Base-by-base conservation (phyloP, 2,329 filamentous ascomycete species). In the Cladobotryum mycophilum region DNA sequence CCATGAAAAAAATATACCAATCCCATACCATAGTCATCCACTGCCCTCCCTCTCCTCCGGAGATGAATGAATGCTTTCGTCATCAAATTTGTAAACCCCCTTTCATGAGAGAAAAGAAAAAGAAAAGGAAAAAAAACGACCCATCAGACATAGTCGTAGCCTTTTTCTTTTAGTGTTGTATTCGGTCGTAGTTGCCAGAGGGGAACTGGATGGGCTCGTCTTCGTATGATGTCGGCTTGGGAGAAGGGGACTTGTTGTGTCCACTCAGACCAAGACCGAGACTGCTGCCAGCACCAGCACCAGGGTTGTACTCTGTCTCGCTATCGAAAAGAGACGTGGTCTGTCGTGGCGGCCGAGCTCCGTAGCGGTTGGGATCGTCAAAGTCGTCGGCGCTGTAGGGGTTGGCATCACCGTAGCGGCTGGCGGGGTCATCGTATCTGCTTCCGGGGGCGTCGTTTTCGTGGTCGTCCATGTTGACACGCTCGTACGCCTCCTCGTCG, bases 401-500 rank as follows among this genome's bases (percentile, higher is more conserved):
- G 52, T 68, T 68, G 49, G 61, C 60, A 45, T 67, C 62, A 49
- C 64, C 67, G 56, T 73, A 73, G 35, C 61, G 64, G 40, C 61
- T 63, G 49, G 54, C 47, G 8, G 44, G 42, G 41, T 60, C 58
- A 46, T 55, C 60, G 47, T 63, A 63, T 18, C 55, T 60, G 55
- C 60, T 59, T 55, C 62, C 66, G 35, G 63, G 65, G 53, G 66
- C 62, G 54, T 68, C 65, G 57, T 71, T 56, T 48, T 78, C 71
- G 54, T 80, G 73, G 58, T 81, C 76, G 51, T 79, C 72, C 67
- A 74, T 71, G 64, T 82, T 75, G 54, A 85, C 75, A 13, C 79
- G 79, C 46, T 81, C 79, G 60, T 85, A 85, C 41, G 79, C 76
- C 61, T 85, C 82, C 56, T 85, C 82, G 58, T 82, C 81, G 61